Base-by-base conservation (phyloP, 768 basidiomycete species). In the Kwoniella bestiolae region DNA sequence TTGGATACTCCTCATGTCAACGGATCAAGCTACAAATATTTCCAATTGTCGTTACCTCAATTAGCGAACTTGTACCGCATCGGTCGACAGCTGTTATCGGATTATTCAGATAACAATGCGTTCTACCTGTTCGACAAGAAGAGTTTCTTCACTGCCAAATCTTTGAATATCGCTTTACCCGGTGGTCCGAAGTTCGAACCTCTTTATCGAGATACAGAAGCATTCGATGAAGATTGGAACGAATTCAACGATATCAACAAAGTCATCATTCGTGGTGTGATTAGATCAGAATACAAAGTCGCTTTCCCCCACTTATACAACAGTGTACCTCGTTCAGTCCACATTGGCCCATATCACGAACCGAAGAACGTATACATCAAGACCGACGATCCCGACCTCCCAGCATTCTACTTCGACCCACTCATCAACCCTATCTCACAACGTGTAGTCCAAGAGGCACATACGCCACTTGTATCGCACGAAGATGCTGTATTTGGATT, bases 241-340 rank as follows among this genome's bases (percentile, higher is more conserved):
- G 94, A 96, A 80, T 99, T 99, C 77, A 99, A 99, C 79, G 96
- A 99, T 78, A 96, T 98, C 82, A 94, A 96, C 84, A 99, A 99
- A 82, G 91, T 99, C 76, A 95, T 99, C 81, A 98, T 99, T 72
- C 94, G 96, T 23, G 94, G 98, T 78, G 92, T 96, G 81, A 95
- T 98, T 69, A 87, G 96, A 50, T 97, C 95, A 2, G 96, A 99
- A 83, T 97, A 99, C 86, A 97, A 95, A 81, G 94, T 99, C 56
- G 95, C 94, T 2, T 98, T 97, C 85, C 95, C 96, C 32, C 95
- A 99, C 77, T 86, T 99, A 1, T 99, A 99, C 83, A 99, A 99
- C 83, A 96, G 96, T 35, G 86, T 96, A 8, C 96, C 96, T 50
- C 91, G 95, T 32, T 92, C 93, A 26, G 94, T 99, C 60, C 90